phyloP scores from a whole-genome alignment of 2,329 filamentous ascomycete genomes.

The Chrysoporthe cubensis region DNA sequence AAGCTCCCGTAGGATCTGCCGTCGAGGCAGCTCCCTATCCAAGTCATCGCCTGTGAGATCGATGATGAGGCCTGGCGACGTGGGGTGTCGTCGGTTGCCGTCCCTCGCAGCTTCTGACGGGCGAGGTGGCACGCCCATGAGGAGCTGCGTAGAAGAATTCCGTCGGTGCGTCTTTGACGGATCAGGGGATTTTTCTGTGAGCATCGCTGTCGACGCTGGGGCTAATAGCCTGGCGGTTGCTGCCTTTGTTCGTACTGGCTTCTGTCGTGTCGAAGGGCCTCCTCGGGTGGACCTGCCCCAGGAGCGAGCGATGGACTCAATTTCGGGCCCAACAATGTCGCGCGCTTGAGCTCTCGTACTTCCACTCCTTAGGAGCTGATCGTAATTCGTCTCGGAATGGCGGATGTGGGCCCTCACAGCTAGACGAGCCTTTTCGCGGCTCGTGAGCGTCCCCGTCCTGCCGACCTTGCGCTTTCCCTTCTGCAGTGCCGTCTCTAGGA shows the following conservation, averaged over 20 bases:
- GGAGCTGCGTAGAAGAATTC: not conserved
- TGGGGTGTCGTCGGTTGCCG: not conserved
- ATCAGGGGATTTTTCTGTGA: not conserved
- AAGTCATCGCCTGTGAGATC: not conserved
- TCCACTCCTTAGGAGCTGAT: conserved; percentile 39
- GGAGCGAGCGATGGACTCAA: conserved; percentile 30
- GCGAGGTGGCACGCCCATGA: not conserved
- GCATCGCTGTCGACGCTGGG: not conserved
- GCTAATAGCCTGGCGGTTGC: not conserved
- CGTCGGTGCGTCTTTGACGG: not conserved
- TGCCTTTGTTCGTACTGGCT: not conserved
- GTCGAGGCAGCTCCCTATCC: not conserved
- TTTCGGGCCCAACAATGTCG: conserved; percentile 21
- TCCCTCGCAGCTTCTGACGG: not conserved
- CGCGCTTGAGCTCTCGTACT: conserved; percentile 32
- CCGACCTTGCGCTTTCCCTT: conserved; percentile 54
- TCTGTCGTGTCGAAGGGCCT: not conserved
- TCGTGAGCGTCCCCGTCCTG: conserved; percentile 43
- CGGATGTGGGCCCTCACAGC: conserved; percentile 55
- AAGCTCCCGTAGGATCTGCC: not conserved
- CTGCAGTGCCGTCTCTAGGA: conserved; percentile 47
- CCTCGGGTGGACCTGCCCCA: conserved; percentile 30
- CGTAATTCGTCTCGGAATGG: conserved; percentile 53
- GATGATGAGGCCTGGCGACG: not conserved
- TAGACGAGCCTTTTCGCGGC: conserved; percentile 46